Base-by-base conservation (phyloP, 192 early-diverging fungal genomes). In the Backusella mclennaniae region DNA sequence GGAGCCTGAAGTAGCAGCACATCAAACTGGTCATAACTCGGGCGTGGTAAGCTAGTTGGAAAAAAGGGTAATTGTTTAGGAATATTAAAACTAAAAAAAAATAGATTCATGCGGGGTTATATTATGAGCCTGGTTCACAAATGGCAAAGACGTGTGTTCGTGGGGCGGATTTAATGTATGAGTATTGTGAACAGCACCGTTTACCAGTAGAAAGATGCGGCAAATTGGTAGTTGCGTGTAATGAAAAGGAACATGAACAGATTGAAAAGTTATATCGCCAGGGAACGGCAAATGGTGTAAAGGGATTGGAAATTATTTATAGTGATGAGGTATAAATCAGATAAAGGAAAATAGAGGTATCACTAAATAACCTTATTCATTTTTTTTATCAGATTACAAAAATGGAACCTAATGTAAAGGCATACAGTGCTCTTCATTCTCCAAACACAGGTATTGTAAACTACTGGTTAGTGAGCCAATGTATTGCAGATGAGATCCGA, bases 171-270 rank as follows among this genome's bases (percentile, higher is more conserved):
- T 69, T 90, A 33, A 78, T 90, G 77, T 88, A 90, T 53, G 74
- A 80, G 29, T 82, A 80, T 41, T 88, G 85, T 67, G 73, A 76
- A 46, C 42, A 80, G 5, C 39, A 87, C 66, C 4, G 77, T 21
- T 77, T 90, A 44, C 83, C 85, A 3, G 82, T 81, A 9, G 52
- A 74, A 73, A 39, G 83, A 44, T 83, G 83, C 67, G 85, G 85
- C 19, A 90, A 90, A 69, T 80, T 86, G 79, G 83, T 90, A 46
- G 87, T 90, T 6, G 86, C 84, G 9, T 63, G 63, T 4, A 71
- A 66, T 9, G 76, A 68, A 26, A 76, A 82, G 6, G 83, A 88
- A 73, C 76, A 77, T 52, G 73, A 66, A 35, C 39, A 69, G 35
- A 72, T 89, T 35, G 76, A 80, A 35, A 74, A 77, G 23, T 39